Conservation (phyloP, 2,329 filamentous ascomycete genomes). For the Penicillium hesseltinei region DNA sequence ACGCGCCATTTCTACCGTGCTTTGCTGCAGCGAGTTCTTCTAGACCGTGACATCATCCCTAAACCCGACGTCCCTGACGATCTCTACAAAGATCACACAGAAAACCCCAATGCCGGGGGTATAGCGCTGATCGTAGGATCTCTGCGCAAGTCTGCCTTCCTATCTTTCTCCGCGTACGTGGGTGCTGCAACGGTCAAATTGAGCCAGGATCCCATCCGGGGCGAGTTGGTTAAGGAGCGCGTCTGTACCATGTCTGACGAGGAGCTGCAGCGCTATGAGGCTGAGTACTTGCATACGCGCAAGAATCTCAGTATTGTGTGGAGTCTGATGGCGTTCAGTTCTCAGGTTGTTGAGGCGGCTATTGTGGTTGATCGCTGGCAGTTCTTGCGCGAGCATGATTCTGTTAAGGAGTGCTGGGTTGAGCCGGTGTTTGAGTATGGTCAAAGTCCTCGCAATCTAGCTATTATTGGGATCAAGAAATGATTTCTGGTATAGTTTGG, state of each 20-base stretch:
- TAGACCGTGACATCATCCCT: slow-evolving; percentile 75
- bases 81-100: slow-evolving; percentile 25
- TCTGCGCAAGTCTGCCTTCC: slow-evolving; percentile 75
- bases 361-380: slow-evolving; percentile 90
- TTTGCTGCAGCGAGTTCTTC: slow-evolving; percentile 84
- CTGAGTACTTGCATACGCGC: slow-evolving; percentile 62
- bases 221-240: slow-evolving; percentile 61
- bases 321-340: slow-evolving; percentile 95
- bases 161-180: slow-evolving; percentile 72
- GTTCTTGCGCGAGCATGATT: slow-evolving; percentile 76
- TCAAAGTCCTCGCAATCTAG: slow-evolving; percentile 83
- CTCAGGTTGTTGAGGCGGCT: slow-evolving; percentile 80
- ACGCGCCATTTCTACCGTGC: slow-evolving; percentile 90
- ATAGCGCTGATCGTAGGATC: slow-evolving; percentile 86
- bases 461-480: slow-evolving; percentile 86
- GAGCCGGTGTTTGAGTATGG: slow-evolving; percentile 89
- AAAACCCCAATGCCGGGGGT: slow-evolving; percentile 29
- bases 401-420: slow-evolving; percentile 78
- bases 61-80: slow-evolving; percentile 46
- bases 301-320: slow-evolving; percentile 84
- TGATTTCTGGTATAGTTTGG: slow-evolving; percentile 21
- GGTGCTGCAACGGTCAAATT: slow-evolving; percentile 78
- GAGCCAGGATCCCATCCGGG: slow-evolving; percentile 58
- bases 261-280: slow-evolving; percentile 70
- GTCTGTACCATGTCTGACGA: slow-evolving; percentile 70